A percentile compares a stretch with the other conserved stretches of the same genome.
Conservation (phyloP, 768 basidiomycete species). For the Podaxis rugospora region DNA sequence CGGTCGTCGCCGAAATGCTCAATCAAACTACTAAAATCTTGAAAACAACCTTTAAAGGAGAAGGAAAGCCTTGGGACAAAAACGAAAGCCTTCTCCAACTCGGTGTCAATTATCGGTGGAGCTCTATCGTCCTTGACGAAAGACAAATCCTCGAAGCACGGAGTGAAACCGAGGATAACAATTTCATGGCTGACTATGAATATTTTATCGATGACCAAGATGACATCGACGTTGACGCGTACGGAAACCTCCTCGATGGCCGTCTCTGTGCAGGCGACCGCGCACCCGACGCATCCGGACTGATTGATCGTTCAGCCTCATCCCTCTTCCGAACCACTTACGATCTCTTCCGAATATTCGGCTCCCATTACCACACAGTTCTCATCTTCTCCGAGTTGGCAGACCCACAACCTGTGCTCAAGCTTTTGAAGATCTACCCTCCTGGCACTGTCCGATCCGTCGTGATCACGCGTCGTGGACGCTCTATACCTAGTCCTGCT, state of each 20-base stretch:
- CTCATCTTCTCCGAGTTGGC: constrained; percentile 25
- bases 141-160: constrained; percentile 17
- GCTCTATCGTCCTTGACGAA: constrained; percentile 42
- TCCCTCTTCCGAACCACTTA: constrained; percentile 2
- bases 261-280: constrained; percentile 37
- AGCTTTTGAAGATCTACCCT: constrained; percentile 11
- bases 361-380: constrained; percentile 27
- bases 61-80: constrained; percentile 18
- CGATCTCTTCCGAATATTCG: constrained; percentile 25
- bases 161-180: constrained; percentile 9
- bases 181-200: constrained; percentile 13
- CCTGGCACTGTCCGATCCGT: constrained; percentile 15
- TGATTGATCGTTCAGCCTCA: constrained; percentile 5
- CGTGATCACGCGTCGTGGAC: constrained; percentile 12
- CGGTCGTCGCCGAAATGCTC: constrained; percentile 34
- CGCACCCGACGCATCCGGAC: constrained; percentile 38
- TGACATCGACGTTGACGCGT: constrained; percentile 16
- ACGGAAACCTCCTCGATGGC: constrained; percentile 19
- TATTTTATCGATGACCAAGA: not conserved
- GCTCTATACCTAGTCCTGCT: not conserved
- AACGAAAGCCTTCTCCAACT: constrained; percentile 31
- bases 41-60: not conserved
- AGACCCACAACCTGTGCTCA: constrained; percentile 8
- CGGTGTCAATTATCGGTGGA: constrained; percentile 52
- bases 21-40: constrained; percentile 21